phyloP scores from a whole-genome alignment of 495 filamentous ascomycete genomes.

The Chaetomium fimeti region DNA sequence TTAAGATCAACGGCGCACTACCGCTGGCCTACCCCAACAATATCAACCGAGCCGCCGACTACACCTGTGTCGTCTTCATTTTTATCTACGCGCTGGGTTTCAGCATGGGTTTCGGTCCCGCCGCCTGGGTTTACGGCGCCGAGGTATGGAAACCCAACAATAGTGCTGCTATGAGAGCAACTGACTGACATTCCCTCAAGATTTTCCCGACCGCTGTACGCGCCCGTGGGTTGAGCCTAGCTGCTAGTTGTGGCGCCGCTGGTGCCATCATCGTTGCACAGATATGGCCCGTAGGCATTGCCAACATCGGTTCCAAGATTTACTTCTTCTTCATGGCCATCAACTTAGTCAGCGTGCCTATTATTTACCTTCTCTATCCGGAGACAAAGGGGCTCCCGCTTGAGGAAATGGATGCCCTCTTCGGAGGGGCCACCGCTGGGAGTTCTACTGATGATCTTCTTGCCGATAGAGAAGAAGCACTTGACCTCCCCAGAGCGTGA shows the following conservation, averaged over 20 bases:
- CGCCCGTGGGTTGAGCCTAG: conserved; percentile 52
- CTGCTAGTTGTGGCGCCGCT: conserved; percentile 50
- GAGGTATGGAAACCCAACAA: conserved; percentile 41
- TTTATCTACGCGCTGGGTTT: conserved; percentile 59
- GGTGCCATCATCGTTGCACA: conserved; percentile 52
- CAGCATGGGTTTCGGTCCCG: conserved; percentile 56
- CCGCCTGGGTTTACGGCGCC: conserved; percentile 58
- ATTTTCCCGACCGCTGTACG: conserved; percentile 55
- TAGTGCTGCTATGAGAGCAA: neutral
- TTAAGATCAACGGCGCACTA: conserved; percentile 53
- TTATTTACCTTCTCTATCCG: conserved; percentile 52
- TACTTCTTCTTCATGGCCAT: conserved; percentile 60
- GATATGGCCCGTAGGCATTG: conserved; percentile 54
- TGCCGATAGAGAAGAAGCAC: neutral
- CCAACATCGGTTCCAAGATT: conserved; percentile 53
- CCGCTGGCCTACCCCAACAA: conserved; percentile 53
- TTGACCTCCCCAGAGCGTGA: neutral
- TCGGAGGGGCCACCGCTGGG: conserved; percentile 30
- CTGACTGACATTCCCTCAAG: conserved; percentile 23
- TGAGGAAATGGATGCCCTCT: conserved; percentile 56
- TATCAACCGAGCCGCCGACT: conserved; percentile 49
- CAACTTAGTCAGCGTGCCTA: conserved; percentile 51
- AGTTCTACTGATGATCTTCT: conserved; percentile 20
- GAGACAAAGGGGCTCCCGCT: conserved; percentile 54
- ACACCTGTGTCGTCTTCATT: conserved; percentile 54